Percentiles rank a stretch among this genome's conserved stretches.
phyloP scores from a whole-genome alignment of 805 yeast species.

The Yarrowia sp. region DNA sequence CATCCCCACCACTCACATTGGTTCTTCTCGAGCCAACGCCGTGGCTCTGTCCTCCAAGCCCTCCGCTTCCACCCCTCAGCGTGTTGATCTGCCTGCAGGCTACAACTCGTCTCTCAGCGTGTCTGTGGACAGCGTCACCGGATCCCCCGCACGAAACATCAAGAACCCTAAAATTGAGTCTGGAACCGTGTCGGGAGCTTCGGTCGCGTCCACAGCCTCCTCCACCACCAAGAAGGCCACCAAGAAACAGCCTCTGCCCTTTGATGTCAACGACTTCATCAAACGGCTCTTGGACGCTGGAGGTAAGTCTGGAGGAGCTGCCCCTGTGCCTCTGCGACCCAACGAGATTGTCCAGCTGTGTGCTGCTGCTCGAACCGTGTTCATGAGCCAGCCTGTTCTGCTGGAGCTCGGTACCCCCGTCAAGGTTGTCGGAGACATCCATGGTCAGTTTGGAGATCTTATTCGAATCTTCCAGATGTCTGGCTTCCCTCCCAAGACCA shows the following conservation, averaged over 20 bases:
- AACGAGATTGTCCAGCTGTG: conserved; percentile 83
- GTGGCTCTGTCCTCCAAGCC: conserved; percentile 28
- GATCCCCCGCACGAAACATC: conserved; percentile 35
- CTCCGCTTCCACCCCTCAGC: conserved; percentile 29
- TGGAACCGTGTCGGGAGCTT: conserved; percentile 18
- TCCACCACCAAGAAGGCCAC: neutral
- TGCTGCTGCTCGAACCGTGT: conserved; percentile 79
- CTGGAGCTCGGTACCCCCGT: conserved; percentile 84
- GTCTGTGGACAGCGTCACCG: conserved; percentile 34
- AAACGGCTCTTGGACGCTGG: conserved; percentile 89
- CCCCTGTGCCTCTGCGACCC: conserved; percentile 59
- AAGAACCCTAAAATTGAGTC: conserved; percentile 31
- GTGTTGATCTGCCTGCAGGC: conserved; percentile 36
- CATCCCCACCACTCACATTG: conserved; percentile 23
- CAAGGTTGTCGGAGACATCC: conserved; percentile 90
- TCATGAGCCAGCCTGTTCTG: conserved; percentile 84
- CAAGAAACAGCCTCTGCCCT: conserved; percentile 34
- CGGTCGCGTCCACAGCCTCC: conserved; percentile 17
- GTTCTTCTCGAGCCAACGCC: conserved; percentile 23
- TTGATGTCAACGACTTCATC: conserved; percentile 77
- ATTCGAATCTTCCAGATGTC: conserved; percentile 86
- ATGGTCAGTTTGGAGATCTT: conserved; percentile 90
- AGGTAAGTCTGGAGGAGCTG: conserved; percentile 55
- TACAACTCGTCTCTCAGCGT: conserved; percentile 28
- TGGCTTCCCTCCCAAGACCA: conserved; percentile 92